A percentile compares a stretch with the other conserved stretches of the same genome.
These are phyloP conservation scores for Atkinsonella texensis DNA, from an alignment of 2,329 filamentous ascomycete species.

Conservation along the genomic window DNA sequence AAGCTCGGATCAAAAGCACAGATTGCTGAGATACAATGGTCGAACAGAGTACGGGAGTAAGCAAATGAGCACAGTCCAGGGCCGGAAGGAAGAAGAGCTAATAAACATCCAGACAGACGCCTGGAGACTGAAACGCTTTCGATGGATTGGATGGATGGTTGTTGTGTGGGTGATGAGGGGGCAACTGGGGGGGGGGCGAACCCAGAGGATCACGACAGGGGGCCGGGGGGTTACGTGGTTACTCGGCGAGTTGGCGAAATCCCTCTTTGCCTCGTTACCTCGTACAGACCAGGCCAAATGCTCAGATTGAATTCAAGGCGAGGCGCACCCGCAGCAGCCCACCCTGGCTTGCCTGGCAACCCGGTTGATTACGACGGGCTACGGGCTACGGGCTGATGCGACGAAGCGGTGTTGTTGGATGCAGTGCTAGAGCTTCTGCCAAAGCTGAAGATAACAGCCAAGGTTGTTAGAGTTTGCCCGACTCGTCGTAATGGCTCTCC, in stretches of 20 bases:
- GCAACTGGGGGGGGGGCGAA: neutral
- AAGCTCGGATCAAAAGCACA: neutral
- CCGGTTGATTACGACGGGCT: constrained; percentile 4
- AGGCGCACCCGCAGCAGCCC: constrained; percentile 1
- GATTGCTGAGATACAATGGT: neutral
- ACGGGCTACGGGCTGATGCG: neutral
- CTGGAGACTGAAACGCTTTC: neutral
- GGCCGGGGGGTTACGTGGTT: neutral
- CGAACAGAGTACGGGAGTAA: neutral
- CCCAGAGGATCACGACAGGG: neutral
- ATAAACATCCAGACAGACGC: neutral
- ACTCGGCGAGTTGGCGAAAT: neutral
- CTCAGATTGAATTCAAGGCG: neutral
- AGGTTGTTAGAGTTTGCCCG: no score
- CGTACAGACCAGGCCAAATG: neutral
- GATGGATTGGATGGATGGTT: neutral
- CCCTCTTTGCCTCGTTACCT: no score
- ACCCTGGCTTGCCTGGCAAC: no score
- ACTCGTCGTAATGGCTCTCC: no score
- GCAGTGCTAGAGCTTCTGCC: neutral
- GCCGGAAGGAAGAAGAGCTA: neutral
- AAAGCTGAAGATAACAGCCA: neutral
- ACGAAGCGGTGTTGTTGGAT: constrained; percentile 1
- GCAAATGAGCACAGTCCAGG: neutral
- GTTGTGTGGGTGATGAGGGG: neutral